Base-by-base conservation (phyloP, 106 monocot genomes). In the Xerophyta viscosa region DNA sequence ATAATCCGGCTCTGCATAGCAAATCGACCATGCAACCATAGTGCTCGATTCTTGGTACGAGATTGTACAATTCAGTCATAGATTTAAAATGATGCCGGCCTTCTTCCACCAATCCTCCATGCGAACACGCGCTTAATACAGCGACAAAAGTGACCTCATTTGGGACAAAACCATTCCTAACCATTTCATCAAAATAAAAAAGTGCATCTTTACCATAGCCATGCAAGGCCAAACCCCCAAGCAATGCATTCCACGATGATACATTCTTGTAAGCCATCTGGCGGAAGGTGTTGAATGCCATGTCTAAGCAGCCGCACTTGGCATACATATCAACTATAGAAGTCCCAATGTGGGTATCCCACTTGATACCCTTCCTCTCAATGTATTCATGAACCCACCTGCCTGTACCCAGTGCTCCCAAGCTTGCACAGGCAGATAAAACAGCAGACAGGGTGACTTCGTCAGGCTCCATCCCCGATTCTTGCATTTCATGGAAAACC, bases 381-480 rank as follows among this genome's bases (percentile, higher is more conserved):
- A 82, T 78, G 69, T 75, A 83, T 58, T 82, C 72, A 60, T 70
- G 69, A 15, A 88, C 59, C 75, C 75, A 76, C 50, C 65, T 74
- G 20, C 89, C 84, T 4, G 50, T 47, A 33, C 60, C 70, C 36
- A 84, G 51, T 30, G 69, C 71, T 24, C 84, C 80, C 44, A 77
- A 65, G 61, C 73, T 80, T 12, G 80, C 75, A 53, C 92, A 87
- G 54, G 92, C 83, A 0, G 87, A 83, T 37, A 92, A 76, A 46
- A 80, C 77, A 62, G 68, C 74, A 20, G 84, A 49, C 9, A 90
- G 61, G 20, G 63, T 58, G 17, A 90, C 54, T 58, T 84, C 79
- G 46, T 90, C 89, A 21, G 82, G 71, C 48, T 76, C 67, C 26
- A 90, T 13, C 8, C 73, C 75, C 20, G 46, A 65, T 2, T 33